These are phyloP conservation scores for Phytophthora chlamydospora DNA, from an alignment of 352 stramenopile genomes.

Conservation along the genomic window DNA sequence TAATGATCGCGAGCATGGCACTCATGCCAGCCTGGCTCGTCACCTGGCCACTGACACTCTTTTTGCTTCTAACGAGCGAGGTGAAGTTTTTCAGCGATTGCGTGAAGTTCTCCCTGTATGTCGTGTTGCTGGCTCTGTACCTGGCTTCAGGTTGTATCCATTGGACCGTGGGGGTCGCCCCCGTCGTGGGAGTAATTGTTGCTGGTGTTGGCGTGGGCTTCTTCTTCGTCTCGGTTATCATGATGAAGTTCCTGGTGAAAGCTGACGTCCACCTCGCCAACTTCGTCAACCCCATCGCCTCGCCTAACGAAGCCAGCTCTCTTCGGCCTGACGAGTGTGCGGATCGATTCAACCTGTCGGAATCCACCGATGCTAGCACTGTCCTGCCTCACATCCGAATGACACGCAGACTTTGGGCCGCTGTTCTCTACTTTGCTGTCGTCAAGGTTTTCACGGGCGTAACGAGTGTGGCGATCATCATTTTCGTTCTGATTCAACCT, in stretches of 20 bases:
- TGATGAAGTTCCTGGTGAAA: conserved; percentile 12
- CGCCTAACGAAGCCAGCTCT: neutral
- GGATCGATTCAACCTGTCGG: conserved; percentile 10
- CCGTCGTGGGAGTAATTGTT: conserved; percentile 6
- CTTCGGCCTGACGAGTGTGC: conserved; percentile 6
- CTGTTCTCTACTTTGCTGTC: conserved; percentile 6
- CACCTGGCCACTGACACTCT: no score
- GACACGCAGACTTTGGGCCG: conserved; percentile 10
- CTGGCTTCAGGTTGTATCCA: neutral
- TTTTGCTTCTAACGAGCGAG: no score
- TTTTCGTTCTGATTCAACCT: conserved; percentile 9
- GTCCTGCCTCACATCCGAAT: conserved; percentile 14
- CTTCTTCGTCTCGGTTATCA: conserved; percentile 7
- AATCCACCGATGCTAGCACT: conserved; percentile 12
- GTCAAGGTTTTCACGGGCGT: conserved; percentile 2
- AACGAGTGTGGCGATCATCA: conserved; percentile 9
- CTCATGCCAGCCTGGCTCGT: no score
- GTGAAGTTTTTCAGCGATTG: no score
- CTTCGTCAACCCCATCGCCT: neutral
- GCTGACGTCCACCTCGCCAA: conserved; percentile 13
- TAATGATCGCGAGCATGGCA: no score
- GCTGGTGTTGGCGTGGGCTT: conserved; percentile 8
- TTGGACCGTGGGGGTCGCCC: conserved; percentile 4
- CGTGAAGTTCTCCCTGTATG: no score
- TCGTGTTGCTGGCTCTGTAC: no score